Evolutionary conservation across 1,284 basidiomycete genomes (phyloP).

Genomic region (Ganoderma boninense): DNA sequence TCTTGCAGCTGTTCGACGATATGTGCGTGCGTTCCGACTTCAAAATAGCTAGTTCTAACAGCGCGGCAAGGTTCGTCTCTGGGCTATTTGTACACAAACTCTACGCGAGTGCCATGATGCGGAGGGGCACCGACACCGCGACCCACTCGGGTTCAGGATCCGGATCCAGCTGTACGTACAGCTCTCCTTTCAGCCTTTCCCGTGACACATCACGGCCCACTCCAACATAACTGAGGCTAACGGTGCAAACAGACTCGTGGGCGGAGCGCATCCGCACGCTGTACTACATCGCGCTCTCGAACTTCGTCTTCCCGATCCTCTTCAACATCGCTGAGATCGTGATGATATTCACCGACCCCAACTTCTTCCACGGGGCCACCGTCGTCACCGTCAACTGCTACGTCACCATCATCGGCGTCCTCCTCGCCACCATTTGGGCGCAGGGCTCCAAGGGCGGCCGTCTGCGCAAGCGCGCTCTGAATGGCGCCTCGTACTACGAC

Average conservation of each 20-base stretch:
- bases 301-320: constrained; percentile 43
- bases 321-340: constrained; percentile 38
- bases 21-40: constrained; percentile 21
- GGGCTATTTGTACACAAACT: neutral
- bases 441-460: neutral
- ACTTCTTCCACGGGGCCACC: constrained; percentile 16
- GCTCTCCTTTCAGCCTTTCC: too few relatives aligned
- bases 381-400: constrained; percentile 8
- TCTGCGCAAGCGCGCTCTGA: neutral
- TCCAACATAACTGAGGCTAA: too few relatives aligned
- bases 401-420: constrained; percentile 9
- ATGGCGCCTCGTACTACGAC: neutral
- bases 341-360: constrained; percentile 22
- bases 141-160: neutral
- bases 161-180: neutral
- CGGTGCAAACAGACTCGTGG: constrained; percentile 5
- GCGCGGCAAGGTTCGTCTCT: neutral
- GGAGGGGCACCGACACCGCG: neutral
- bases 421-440: neutral
- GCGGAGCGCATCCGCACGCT: constrained; percentile 25
- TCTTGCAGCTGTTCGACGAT: constrained; percentile 40
- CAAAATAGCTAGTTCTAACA: neutral
- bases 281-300: constrained; percentile 42
- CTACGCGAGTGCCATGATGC: neutral
- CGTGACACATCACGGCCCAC: too few relatives aligned